Conservation (phyloP, 495 filamentous ascomycete genomes). For the Apodospora peruviana region DNA sequence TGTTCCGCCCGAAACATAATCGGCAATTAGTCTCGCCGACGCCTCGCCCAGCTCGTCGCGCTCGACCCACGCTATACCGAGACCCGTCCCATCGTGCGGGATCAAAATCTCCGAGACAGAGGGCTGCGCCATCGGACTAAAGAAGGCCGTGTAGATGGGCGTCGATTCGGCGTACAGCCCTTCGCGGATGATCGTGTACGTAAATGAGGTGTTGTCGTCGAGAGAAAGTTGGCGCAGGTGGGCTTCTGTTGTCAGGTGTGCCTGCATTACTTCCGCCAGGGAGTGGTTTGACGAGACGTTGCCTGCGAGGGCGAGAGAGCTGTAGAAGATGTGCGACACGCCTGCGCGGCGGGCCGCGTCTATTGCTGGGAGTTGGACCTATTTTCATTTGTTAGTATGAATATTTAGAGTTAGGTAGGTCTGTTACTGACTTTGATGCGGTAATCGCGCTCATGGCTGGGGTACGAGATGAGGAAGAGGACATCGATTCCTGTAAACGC, state of each 20-base stretch:
- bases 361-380: conserved; percentile 41
- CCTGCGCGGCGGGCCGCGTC: conserved; percentile 51
- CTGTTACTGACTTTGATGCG: conserved; percentile 10
- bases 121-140: conserved; percentile 27
- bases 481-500: conserved; percentile 38
- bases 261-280: conserved; percentile 56
- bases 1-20: conserved; percentile 12
- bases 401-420: background rate
- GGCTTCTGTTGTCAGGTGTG: conserved; percentile 58
- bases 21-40: conserved; percentile 34
- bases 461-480: conserved; percentile 48
- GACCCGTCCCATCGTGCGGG: conserved; percentile 41
- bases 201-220: conserved; percentile 8
- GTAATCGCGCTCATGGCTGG: conserved; percentile 26
- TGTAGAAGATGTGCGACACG: conserved; percentile 63
- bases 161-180: conserved; percentile 64
- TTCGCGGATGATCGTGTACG: conserved; percentile 52
- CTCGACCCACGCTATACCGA: conserved; percentile 49
- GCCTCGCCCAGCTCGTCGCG: conserved; percentile 47
- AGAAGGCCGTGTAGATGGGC: conserved; percentile 64
- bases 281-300: conserved; percentile 15
- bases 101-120: conserved; percentile 36
- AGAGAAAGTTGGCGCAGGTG: conserved; percentile 41
- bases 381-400: background rate
- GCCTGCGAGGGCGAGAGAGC: conserved; percentile 54